These are phyloP conservation scores for Alternaria sp. DNA, from an alignment of 2,329 filamentous ascomycete genomes.

Conservation along the genomic window DNA sequence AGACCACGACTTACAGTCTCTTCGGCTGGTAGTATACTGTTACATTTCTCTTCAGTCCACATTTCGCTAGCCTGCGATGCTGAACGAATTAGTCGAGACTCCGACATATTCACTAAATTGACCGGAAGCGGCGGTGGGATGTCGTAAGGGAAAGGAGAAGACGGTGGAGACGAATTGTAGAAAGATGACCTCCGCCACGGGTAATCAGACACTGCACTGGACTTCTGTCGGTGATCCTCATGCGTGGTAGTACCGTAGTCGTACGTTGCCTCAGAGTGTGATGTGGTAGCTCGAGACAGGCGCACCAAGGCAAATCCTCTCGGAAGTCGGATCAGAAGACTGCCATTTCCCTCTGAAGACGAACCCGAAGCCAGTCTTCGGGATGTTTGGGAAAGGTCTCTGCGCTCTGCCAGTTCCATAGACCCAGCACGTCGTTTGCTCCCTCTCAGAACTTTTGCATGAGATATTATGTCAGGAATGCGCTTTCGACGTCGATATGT, in stretches of 20 bases:
- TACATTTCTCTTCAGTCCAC: constrained; percentile 5
- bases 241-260: constrained; percentile 9
- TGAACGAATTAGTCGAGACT: background rate
- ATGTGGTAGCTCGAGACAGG: constrained; percentile 21
- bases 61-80: background rate
- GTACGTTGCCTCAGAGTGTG: constrained; percentile 9
- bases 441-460: background rate
- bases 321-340: constrained; percentile 34
- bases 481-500: background rate
- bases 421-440: background rate
- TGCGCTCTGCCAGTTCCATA: background rate
- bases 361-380: background rate
- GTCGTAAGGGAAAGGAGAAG: constrained; percentile 19
- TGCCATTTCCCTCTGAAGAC: constrained; percentile 9
- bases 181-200: constrained; percentile 22
- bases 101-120: background rate
- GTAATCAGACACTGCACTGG: constrained; percentile 9
- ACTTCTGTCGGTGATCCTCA: constrained; percentile 6
- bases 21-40: background rate
- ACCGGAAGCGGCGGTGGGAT: constrained; percentile 18
- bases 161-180: constrained; percentile 20
- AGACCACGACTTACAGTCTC: constrained; percentile 21
- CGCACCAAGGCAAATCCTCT: constrained; percentile 34
- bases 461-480: background rate
- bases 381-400: background rate